Evolutionary conservation across 75 land plant genomes (phyloP), one percentile per base, ranked within the genome.

Genomic region (Ceratopteris richardii): DNA sequence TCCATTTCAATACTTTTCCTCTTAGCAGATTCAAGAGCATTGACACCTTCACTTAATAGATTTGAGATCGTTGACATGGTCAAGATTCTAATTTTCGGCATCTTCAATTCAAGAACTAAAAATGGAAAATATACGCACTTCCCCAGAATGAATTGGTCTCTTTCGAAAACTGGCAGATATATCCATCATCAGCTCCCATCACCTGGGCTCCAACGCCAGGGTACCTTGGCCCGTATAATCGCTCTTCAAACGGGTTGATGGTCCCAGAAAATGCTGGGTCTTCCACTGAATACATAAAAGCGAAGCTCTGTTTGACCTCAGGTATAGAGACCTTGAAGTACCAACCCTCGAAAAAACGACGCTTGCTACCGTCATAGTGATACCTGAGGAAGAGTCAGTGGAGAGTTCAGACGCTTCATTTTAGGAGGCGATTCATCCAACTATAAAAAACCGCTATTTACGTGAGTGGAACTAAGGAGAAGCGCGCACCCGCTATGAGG

Each of bases 251-350:
- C 9, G 18, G 1, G 11, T 77, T 60, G 29, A 79, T 29, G 26
- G 51, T 70, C 19, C 53, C 63, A 2, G 24, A 41, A 40, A 85
- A 77, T 30, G 76, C 77, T 12, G 97, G 97, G 63, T 88, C 92
- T 65, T 92, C 97, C 18, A 80, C 82, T n/a, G 95, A 80, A 62
- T 92, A 92, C 89, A 92, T 88, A 61, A 88, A 88, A 63, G 96
- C 92, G 60, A 92, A 92, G 71, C 95, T 92, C 63, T 92, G 81
- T 77, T 73, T 82, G 41, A 54, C 61, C 56, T 88, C 82, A 12
- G 97, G 97, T 27, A 92, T 70, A 3, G 90, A 82, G 21, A 92
- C 95, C 74, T 85, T 92, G 70, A 92, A 92, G 67, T 92, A 88
- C 97, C 97, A 92, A 2, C 95, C 97, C 60, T 92, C 97, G 63